Percentiles rank a stretch among this genome's conserved stretches.
These are phyloP conservation scores for Telfairia occidentalis DNA, from an alignment of 331 rosid genomes.

Conservation along the genomic window DNA sequence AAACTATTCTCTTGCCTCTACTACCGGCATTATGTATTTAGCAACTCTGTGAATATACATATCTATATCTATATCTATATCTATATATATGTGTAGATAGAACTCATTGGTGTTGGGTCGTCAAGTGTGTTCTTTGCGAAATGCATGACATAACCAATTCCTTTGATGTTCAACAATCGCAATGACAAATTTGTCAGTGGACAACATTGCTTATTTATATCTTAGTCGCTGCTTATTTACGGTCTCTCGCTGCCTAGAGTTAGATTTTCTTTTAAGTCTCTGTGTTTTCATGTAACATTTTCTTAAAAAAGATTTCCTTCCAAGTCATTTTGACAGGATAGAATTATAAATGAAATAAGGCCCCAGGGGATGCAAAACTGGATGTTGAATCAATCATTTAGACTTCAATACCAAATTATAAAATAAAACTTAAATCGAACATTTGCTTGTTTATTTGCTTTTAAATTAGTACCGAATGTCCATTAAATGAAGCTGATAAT, in stretches of 20 bases:
- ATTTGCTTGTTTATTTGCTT: background rate
- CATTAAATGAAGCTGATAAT: background rate
- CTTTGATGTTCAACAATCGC: slow-evolving; percentile 2
- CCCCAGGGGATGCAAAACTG: background rate
- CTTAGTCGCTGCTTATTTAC: background rate
- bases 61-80: background rate
- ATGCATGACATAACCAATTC: slow-evolving; percentile 1
- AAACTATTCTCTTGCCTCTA: background rate
- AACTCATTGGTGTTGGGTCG: background rate
- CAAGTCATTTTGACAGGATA: background rate
- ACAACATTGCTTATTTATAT: background rate
- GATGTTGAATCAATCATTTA: background rate
- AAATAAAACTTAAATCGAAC: background rate
- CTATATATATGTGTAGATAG: slow-evolving; percentile 4
- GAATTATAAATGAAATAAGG: background rate
- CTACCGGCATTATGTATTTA: slow-evolving; percentile 7
- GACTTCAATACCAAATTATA: background rate
- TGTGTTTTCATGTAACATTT: background rate
- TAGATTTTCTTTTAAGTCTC: no score
- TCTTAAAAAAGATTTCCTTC: background rate
- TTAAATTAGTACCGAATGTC: background rate
- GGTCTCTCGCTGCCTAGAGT: background rate
- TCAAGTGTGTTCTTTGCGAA: background rate
- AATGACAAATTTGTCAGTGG: background rate
- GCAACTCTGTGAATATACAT: slow-evolving; percentile 7